phyloP scores from a whole-genome alignment of 2,329 filamentous ascomycete genomes.

The Alternaria ventricosa region DNA sequence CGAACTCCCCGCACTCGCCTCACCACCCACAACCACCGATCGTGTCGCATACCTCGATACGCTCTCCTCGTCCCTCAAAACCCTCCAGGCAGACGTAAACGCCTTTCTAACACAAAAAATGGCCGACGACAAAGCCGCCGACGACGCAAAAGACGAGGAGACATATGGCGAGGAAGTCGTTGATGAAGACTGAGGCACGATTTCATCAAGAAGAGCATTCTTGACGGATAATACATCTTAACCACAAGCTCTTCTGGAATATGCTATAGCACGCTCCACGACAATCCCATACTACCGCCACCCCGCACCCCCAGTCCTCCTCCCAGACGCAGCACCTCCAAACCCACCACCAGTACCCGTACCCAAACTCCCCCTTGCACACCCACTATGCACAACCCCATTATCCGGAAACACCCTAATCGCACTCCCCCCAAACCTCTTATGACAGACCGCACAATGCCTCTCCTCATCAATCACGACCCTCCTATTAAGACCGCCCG shows the following conservation, averaged over 20 bases:
- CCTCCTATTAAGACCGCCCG: slow-evolving; percentile 65
- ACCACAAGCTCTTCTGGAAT: background rate
- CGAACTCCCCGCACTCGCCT: slow-evolving; percentile 28
- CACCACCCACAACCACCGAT: slow-evolving; percentile 48
- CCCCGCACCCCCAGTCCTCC: slow-evolving; percentile 6
- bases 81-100: slow-evolving; percentile 73
- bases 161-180: slow-evolving; percentile 85
- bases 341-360: slow-evolving; percentile 49
- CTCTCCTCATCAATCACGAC: slow-evolving; percentile 87
- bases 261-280: no score
- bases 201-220: background rate
- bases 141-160: slow-evolving; percentile 62
- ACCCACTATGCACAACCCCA: slow-evolving; percentile 58
- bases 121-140: slow-evolving; percentile 69
- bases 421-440: slow-evolving; percentile 88
- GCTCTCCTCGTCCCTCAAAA: slow-evolving; percentile 63
- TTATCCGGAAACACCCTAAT: slow-evolving; percentile 84
- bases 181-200: slow-evolving; percentile 62
- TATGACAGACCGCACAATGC: slow-evolving; percentile 91
- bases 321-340: slow-evolving; percentile 35
- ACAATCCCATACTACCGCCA: slow-evolving; percentile 1
- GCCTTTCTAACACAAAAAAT: slow-evolving; percentile 74
- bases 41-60: slow-evolving; percentile 66
- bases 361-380: slow-evolving; percentile 46
- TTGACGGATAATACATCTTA: background rate